Evolutionary conservation across 257 asterid species (phyloP).

Genomic region (Gynochthodes officinalis): DNA sequence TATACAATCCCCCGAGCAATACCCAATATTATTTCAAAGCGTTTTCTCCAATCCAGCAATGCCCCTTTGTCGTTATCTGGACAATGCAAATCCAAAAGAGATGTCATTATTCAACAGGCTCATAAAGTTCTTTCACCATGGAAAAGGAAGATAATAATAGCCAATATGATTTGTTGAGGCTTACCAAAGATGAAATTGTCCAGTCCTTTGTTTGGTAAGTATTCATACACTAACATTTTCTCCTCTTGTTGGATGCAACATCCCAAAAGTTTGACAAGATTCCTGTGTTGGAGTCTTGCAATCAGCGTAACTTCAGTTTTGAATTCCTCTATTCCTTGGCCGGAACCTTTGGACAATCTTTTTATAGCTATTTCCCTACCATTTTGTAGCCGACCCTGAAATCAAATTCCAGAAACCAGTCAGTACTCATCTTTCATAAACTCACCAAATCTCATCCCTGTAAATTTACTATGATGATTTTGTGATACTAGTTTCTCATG

Average conservation of each 20-base stretch:
- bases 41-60: conserved; percentile 29
- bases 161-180: not conserved
- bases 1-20: conserved; percentile 35
- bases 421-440: not conserved
- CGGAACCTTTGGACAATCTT: conserved; percentile 26
- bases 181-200: conserved; percentile 34
- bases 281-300: conserved; percentile 33
- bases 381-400: conserved; percentile 25
- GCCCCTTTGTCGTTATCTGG: conserved; percentile 22
- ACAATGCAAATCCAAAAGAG: not conserved
- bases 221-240: conserved; percentile 36
- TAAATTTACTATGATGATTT: not conserved
- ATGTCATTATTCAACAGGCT: not conserved
- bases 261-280: conserved; percentile 35
- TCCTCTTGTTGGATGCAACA: conserved; percentile 30
- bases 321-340: conserved; percentile 32
- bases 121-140: not conserved
- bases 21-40: conserved; percentile 25
- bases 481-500: too few species aligned
- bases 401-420: not conserved
- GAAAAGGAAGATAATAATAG: not conserved
- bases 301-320: conserved; percentile 33
- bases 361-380: conserved; percentile 30
- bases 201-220: conserved; percentile 33
- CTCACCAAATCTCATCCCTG: not conserved